These are phyloP conservation scores for Fusarium fujikuroi DNA, from an alignment of 2,329 filamentous ascomycete genomes.

Conservation along the genomic window DNA sequence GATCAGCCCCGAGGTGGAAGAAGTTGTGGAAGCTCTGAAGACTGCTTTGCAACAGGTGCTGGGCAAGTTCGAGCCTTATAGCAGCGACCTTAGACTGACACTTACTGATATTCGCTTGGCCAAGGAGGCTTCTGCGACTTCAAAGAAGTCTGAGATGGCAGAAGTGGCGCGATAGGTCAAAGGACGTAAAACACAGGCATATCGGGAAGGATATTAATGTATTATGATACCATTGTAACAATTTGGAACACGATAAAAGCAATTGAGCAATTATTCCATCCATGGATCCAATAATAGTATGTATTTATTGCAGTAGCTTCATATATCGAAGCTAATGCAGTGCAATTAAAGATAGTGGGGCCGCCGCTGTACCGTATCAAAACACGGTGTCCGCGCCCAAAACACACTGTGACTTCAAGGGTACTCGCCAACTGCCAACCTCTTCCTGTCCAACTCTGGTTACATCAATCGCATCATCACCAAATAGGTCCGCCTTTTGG, in stretches of 20 bases:
- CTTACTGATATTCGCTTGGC: slow-evolving; percentile 78
- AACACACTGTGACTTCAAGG: slow-evolving; percentile 9
- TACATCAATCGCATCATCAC: slow-evolving; percentile 24
- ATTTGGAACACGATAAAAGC: slow-evolving; percentile 9
- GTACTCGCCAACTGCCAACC: slow-evolving; percentile 26
- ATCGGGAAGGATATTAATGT: slow-evolving; percentile 39
- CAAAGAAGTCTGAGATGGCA: slow-evolving; percentile 47
- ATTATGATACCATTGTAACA: slow-evolving; percentile 45
- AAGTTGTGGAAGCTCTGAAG: slow-evolving; percentile 73
- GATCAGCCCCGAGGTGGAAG: slow-evolving; percentile 74
- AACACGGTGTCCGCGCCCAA: neutral
- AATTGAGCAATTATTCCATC: neutral
- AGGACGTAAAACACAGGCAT: neutral
- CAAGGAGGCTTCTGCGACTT: slow-evolving; percentile 67
- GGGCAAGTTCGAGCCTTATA: slow-evolving; percentile 78
- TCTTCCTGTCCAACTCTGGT: slow-evolving; percentile 25
- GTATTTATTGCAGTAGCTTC: neutral
- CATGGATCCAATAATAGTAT: neutral
- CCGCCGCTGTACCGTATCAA: neutral
- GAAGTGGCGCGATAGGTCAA: slow-evolving; percentile 41
- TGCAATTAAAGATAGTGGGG: slow-evolving; percentile 25
- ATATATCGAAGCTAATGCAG: neutral
- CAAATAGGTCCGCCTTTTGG: slow-evolving; percentile 30
- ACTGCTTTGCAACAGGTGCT: slow-evolving; percentile 73
- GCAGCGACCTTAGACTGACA: slow-evolving; percentile 74